Evolutionary conservation across 108 stramenopile species (phyloP).

Genomic region (Epithemia pelagica): DNA sequence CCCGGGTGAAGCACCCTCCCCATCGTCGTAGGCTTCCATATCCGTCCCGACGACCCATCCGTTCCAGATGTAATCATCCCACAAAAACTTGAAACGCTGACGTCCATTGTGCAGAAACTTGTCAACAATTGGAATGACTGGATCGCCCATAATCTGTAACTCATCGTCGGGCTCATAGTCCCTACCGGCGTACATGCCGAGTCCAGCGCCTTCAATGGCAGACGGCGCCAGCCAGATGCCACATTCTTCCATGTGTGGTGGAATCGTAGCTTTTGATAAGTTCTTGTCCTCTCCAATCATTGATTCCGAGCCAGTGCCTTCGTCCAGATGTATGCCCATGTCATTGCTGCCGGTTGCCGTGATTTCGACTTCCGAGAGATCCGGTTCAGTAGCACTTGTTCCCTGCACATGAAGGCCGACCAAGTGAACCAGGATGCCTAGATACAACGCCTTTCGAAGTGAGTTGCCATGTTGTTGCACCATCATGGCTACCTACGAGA

Average conservation of each 20-base stretch:
- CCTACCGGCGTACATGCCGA: slow-evolving; percentile 65
- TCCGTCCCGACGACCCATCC: slow-evolving; percentile 1
- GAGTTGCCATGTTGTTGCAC: no score
- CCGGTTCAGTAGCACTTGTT: no score
- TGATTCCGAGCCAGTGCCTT: no score
- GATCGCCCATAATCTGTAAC: slow-evolving; percentile 22
- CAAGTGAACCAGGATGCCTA: no score
- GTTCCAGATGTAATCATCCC: slow-evolving; percentile 43
- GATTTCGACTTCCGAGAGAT: no score
- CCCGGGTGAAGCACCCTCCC: slow-evolving; percentile 26
- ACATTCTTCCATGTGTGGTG: slow-evolving; percentile 20
- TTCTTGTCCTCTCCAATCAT: no score
- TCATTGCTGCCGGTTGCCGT: no score
- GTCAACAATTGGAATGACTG: slow-evolving; percentile 36
- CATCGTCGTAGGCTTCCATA: slow-evolving; percentile 13
- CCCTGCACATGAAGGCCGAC: no score
- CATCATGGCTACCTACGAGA: no score
- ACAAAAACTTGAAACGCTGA: slow-evolving; percentile 19
- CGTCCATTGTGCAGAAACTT: slow-evolving; percentile 10
- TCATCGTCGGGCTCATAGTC: slow-evolving; percentile 22
- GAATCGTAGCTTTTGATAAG: slow-evolving; percentile 3
- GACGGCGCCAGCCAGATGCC: slow-evolving; percentile 53
- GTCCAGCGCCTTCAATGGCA: slow-evolving; percentile 52
- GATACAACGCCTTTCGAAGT: no score
- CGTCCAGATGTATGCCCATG: no score